Conservation (phyloP, 2,329 filamentous ascomycete genomes). For the Ciborinia camelliae region DNA sequence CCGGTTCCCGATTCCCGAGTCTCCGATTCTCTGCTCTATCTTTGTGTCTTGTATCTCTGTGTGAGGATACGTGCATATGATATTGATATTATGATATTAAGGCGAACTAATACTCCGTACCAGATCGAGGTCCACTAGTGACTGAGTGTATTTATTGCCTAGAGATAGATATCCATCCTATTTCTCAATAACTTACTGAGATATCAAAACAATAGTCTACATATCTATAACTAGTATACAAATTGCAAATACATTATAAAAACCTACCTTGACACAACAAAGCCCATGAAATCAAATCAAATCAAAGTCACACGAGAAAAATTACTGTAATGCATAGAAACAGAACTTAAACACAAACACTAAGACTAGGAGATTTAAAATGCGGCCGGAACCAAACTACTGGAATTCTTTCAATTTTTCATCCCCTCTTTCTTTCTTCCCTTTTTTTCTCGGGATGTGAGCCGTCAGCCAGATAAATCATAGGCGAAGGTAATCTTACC, state of each 20-base stretch:
- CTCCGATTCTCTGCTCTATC: constrained; percentile 9
- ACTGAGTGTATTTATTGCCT: no score
- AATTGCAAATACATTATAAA: no score
- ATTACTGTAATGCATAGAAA: not conserved
- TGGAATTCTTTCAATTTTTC: not conserved
- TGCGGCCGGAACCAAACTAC: constrained; percentile 6
- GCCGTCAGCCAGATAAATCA: no score
- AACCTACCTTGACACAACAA: no score
- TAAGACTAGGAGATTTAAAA: constrained; percentile 6
- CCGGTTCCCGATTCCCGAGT: constrained; percentile 14
- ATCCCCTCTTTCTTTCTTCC: not conserved
- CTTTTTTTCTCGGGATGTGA: no score
- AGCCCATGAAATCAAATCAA: no score
- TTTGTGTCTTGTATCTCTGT: constrained; percentile 9
- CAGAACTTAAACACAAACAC: not conserved
- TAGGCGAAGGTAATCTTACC: no score
- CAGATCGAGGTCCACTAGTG: not conserved
- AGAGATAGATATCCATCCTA: no score
- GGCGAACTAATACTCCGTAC: not conserved
- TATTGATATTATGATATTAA: no score
- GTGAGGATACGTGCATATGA: not conserved
- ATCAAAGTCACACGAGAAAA: not conserved
- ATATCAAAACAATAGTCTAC: no score
- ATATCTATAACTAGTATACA: no score
- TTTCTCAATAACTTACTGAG: no score